Percentiles rank a stretch among this genome's conserved stretches.
Evolutionary conservation across 176 grass and related monocot genomes (phyloP).

Genomic region (Oryza longistaminata): DNA sequence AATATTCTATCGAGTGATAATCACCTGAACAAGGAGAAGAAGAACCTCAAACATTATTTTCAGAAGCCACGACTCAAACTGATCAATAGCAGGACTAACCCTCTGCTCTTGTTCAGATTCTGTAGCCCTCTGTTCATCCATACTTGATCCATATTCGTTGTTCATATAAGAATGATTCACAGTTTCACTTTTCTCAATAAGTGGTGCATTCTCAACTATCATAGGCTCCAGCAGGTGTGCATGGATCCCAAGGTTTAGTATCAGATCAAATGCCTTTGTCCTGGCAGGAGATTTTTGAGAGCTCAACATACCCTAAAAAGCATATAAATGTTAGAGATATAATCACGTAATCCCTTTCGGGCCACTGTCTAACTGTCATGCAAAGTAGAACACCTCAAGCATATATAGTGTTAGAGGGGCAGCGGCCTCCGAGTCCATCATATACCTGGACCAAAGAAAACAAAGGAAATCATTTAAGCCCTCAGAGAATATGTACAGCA

Average conservation of each 20-base stretch:
- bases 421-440: slow-evolving; percentile 87
- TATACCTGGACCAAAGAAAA: slow-evolving; percentile 70
- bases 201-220: slow-evolving; percentile 64
- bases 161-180: slow-evolving; percentile 61
- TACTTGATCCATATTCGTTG: slow-evolving; percentile 56
- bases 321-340: slow-evolving; percentile 40
- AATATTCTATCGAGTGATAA: slow-evolving; percentile 7
- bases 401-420: slow-evolving; percentile 93
- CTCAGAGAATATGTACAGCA: slow-evolving; percentile 4
- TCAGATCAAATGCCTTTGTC: slow-evolving; percentile 94
- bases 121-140: slow-evolving; percentile 46
- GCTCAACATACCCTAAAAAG: slow-evolving; percentile 83
- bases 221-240: slow-evolving; percentile 95
- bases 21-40: slow-evolving; percentile 89
- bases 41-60: slow-evolving; percentile 92
- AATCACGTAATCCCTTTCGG: background rate
- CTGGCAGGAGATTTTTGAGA: slow-evolving; percentile 75
- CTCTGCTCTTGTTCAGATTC: slow-evolving; percentile 47
- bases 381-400: slow-evolving; percentile 75
- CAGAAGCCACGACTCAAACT: slow-evolving; percentile 95
- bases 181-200: slow-evolving; percentile 62
- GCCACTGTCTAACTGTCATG: slow-evolving; percentile 17
- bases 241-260: slow-evolving; percentile 92
- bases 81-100: slow-evolving; percentile 74
- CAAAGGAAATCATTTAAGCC: slow-evolving; percentile 5